Evolutionary conservation across 2,329 filamentous ascomycete genomes (phyloP), one percentile per base, ranked within the genome.

Genomic region (Xylariaceae sp.): DNA sequence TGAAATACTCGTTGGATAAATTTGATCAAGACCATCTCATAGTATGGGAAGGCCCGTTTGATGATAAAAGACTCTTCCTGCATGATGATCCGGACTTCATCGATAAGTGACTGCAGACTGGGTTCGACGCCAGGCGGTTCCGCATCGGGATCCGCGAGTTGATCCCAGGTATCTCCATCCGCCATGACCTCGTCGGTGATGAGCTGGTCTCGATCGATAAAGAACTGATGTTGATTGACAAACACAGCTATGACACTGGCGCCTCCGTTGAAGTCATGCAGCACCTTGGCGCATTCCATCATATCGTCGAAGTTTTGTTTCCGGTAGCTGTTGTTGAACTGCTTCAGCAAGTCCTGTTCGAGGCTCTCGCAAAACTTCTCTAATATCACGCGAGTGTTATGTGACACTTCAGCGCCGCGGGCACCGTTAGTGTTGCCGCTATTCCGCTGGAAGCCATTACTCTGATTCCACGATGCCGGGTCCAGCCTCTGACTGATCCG

Each of bases 181-280:
- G 84, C 82, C 2, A 82, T 82, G 13, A 96, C 85, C 72, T 96
- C 92, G 69, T 96, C 92, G 0, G 88, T 89, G 53, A 96, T 88
- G 59, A 99, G 80, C 73, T 97, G 93, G 66, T 92, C 94, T 30
- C 92, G 83, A 72, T 97, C 94, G 70, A 99, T 97, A 76, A 99
- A 99, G 81, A 99, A 99, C 70, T 96, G 92, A 75, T 99, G 95
- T 74, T 99, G 94, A 72, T 99, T 99, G 71, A 99, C 93, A 74
- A 97, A 99, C 9, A 93, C 82, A 11, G 90, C 93, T 74, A 97
- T 96, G 61, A 97, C 94, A 72, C 92, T 97, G 59, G 91, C 87
- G 55, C 94, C 94, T 55, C 94, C 92, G 73, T 93, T 96, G 80
- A 99, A 99, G 75, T 97, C 94, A 72, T 94, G 84, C 63, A 99